Percentiles rank a stretch among this genome's conserved stretches.
Evolutionary conservation across 495 filamentous ascomycete species (phyloP).

Genomic region (Talaromyces trachyspermus): DNA sequence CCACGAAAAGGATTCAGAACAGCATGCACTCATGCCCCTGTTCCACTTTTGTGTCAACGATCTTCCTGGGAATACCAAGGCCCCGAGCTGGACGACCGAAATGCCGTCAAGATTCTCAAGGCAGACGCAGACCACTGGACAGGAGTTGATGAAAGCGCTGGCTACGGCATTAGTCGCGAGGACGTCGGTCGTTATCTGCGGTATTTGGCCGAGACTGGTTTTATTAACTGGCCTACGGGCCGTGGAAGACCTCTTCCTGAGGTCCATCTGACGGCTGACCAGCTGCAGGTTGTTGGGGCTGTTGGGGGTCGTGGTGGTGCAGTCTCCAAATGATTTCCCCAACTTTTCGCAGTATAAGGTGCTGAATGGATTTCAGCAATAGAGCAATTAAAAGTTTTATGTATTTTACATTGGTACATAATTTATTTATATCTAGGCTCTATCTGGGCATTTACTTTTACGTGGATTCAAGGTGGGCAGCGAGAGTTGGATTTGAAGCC

Average conservation of each 20-base stretch:
- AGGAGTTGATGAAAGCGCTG: conserved; percentile 53
- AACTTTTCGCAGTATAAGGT: not conserved
- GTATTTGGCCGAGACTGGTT: conserved; percentile 65
- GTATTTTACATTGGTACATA: not conserved
- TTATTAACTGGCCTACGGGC: conserved; percentile 53
- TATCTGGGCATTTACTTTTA: not conserved
- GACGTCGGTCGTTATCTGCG: conserved; percentile 65
- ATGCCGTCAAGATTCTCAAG: conserved; percentile 57
- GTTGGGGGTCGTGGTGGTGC: conserved; percentile 46
- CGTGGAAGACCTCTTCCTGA: conserved; percentile 38
- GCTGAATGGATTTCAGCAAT: not conserved
- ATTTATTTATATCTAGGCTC: not conserved
- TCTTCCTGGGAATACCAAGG: conserved; percentile 68
- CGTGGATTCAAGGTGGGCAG: no score
- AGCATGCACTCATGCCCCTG: conserved; percentile 55
- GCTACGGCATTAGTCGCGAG: conserved; percentile 57
- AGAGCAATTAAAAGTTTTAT: conserved; percentile 6
- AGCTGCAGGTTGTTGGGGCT: conserved; percentile 40
- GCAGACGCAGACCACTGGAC: conserved; percentile 53
- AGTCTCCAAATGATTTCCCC: not conserved
- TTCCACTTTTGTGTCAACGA: conserved; percentile 79
- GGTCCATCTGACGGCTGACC: conserved; percentile 39
- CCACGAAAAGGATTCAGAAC: conserved; percentile 10
- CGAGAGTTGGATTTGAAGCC: no score
- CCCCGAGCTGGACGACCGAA: conserved; percentile 75